These are phyloP conservation scores for Bocquillonia castaneifolia DNA, from an alignment of 441 rosid genomes.

Conservation along the genomic window DNA sequence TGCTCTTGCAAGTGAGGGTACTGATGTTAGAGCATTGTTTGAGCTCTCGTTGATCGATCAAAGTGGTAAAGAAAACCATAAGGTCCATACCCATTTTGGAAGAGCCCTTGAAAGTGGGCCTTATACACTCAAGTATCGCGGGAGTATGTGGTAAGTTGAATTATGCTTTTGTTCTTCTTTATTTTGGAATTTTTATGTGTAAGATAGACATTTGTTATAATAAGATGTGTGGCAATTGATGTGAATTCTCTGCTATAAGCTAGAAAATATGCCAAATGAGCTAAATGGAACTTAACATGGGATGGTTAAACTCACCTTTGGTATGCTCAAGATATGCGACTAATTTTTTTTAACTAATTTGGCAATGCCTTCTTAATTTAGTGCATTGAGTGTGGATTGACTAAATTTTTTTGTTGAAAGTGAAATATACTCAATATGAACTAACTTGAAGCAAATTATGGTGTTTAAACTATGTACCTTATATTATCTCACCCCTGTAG, in stretches of 20 bases:
- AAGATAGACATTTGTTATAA: neutral
- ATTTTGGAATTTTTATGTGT: neutral
- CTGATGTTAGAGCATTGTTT: constrained; percentile 88
- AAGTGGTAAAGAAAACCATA: constrained; percentile 80
- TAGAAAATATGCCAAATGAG: neutral
- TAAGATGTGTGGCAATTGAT: neutral
- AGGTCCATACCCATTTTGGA: constrained; percentile 95
- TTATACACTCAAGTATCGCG: constrained; percentile 86
- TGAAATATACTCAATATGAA: neutral
- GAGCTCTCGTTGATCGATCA: constrained; percentile 90
- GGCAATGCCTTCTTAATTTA: neutral
- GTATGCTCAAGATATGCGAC: neutral
- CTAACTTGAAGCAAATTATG: neutral
- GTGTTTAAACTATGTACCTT: neutral
- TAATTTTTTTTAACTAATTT: neutral
- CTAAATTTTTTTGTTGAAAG: neutral
- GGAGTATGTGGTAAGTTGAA: constrained; percentile 89
- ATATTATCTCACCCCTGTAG: too few species aligned
- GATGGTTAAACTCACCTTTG: neutral
- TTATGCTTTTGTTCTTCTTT: neutral
- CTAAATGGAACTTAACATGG: neutral
- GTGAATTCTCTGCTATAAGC: neutral
- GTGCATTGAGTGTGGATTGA: neutral
- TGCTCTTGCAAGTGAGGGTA: constrained; percentile 89
- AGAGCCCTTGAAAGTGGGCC: constrained; percentile 93